phyloP scores from a whole-genome alignment of 768 basidiomycete genomes.

The Artomyces pyxidatus region DNA sequence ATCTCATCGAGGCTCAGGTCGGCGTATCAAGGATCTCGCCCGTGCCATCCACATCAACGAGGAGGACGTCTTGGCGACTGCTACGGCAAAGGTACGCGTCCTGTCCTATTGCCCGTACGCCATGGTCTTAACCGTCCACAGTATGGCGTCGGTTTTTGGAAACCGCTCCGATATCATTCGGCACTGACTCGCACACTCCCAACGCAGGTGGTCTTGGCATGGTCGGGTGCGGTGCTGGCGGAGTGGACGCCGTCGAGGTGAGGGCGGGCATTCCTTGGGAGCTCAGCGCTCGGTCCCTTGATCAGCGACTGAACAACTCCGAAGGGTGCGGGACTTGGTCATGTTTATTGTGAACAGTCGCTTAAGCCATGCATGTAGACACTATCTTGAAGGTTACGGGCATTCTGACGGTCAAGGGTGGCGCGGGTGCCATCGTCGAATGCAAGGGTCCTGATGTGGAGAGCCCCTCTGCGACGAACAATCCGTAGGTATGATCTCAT shows the following conservation, averaged over 20 bases:
- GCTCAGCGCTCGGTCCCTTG: constrained; percentile 93
- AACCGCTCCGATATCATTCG: constrained; percentile 99
- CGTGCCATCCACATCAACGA: constrained; percentile 91
- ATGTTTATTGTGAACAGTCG: background rate
- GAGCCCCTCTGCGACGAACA: constrained; percentile 86
- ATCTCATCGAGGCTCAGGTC: constrained; percentile 95
- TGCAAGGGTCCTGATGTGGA: constrained; percentile 94
- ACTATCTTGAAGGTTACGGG: constrained; percentile 99
- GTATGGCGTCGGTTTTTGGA: constrained; percentile 99
- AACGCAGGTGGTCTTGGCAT: constrained; percentile 99
- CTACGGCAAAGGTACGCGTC: constrained; percentile 77
- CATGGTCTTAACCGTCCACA: constrained; percentile 26
- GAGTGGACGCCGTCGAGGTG: constrained; percentile 98
- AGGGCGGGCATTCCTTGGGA: constrained; percentile 99
- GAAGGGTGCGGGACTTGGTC: constrained; percentile 53
- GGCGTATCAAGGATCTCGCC: constrained; percentile 87
- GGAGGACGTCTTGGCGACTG: constrained; percentile 98
- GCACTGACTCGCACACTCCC: constrained; percentile 98
- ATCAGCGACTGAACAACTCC: constrained; percentile 96
- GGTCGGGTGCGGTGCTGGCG: constrained; percentile 98
- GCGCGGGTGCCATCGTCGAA: constrained; percentile 97
- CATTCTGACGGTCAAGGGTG: constrained; percentile 98
- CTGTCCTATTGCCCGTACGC: no score
- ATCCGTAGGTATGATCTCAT: no score
- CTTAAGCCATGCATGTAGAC: constrained; percentile 39